Evolutionary conservation across 495 filamentous ascomycete species (phyloP).

Genomic region (Neurospora sublineolata): DNA sequence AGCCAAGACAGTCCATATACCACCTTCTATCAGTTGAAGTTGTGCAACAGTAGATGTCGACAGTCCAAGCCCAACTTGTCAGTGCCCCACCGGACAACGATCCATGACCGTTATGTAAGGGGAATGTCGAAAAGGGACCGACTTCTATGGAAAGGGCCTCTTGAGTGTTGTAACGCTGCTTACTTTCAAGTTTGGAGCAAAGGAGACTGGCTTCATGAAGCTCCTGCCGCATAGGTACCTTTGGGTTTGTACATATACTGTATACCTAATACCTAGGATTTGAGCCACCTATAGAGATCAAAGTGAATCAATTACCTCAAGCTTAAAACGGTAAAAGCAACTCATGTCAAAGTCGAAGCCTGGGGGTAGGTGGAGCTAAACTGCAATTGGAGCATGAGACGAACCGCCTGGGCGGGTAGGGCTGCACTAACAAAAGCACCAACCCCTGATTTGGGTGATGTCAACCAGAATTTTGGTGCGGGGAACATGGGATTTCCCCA

Average conservation of each 20-base stretch:
- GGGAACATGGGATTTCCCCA: not conserved
- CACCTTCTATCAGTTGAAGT: not conserved
- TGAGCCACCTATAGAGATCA: no score
- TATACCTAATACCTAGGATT: not conserved
- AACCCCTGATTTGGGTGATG: not conserved
- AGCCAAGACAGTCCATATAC: not conserved
- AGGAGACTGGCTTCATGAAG: not conserved
- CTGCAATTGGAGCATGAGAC: not conserved
- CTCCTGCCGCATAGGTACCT: not conserved
- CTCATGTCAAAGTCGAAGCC: not conserved
- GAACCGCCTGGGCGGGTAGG: not conserved
- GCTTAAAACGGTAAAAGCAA: not conserved
- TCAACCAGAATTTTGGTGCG: not conserved
- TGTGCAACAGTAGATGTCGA: not conserved
- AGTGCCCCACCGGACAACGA: not conserved
- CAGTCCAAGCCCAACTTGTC: not conserved
- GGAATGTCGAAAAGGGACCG: not conserved
- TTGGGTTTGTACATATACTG: not conserved
- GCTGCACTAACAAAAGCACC: not conserved
- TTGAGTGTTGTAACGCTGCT: not conserved
- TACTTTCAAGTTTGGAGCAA: no score
- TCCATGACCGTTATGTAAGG: not conserved
- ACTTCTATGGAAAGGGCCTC: not conserved
- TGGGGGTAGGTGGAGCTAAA: not conserved
- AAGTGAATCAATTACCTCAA: not conserved